Evolutionary conservation across 148 eudicot genomes (phyloP), one percentile per base, ranked within the genome.

Genomic region (Euryodendron excelsum): DNA sequence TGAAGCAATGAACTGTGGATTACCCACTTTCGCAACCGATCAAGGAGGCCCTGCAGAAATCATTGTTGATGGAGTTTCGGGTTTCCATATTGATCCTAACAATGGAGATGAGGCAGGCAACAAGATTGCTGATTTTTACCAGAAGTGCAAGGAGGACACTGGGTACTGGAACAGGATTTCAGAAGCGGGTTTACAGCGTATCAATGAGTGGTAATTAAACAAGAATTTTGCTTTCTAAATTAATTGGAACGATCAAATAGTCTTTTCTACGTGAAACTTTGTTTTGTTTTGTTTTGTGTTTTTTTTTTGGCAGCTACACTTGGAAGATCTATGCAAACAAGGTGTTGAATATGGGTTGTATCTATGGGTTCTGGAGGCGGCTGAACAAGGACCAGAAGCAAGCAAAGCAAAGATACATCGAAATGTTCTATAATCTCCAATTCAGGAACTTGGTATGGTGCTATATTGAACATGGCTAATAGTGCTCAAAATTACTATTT

Each of bases 41-140:
- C 97, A 95, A 80, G 98, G 97, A 5, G 98, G 98, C 1, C 98
- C 98, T 9, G 93, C 98, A 4, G 98, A 95, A 87, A 93, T 95
- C 55, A 91, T 95, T 13, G 86, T 91, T 70, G 96, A 95, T 69
- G 96, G 97, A 21, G 83, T 91, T 70, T 95, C 98, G 0, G 98
- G 98, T 8, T 95, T 90, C 75, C 98, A 89, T 55, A 86, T 95
- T 72, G 92, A 93, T 79, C 96, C 97, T 30, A 82, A 55, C 60
- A 83, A 93, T 59, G 98, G 93, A 61, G 96, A 91, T 80, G 96
- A 91, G 64, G 76, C 98, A 0, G 87, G 94, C 86, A 85, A 90
- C 44, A 95, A 95, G 77, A 91, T 95, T 76, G 98, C 94, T 66
- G 90, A 88, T 31, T 95, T 93, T 76, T 95, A 93, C 75, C 85